Conservation (phyloP, 495 filamentous ascomycete genomes). For the Aspergillus olivimuriae region DNA sequence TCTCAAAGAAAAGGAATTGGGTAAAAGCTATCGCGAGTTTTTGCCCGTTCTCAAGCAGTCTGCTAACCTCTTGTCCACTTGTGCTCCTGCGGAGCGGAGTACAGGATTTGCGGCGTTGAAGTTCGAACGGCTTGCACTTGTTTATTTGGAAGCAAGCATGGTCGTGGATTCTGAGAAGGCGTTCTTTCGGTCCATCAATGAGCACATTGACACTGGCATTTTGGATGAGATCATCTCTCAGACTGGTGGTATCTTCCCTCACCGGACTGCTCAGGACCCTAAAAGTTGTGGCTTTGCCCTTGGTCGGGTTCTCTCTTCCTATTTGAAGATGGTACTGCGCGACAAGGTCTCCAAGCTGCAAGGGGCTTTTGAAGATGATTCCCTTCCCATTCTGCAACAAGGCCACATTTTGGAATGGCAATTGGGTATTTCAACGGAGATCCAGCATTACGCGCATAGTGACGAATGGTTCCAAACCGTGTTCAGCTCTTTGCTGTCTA, state of each 20-base stretch:
- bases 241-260: constrained; percentile 20
- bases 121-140: constrained; percentile 45
- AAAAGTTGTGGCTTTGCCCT: constrained; percentile 39
- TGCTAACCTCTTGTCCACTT: constrained; percentile 35
- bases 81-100: constrained; percentile 33
- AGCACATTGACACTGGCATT: constrained; percentile 39
- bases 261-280: constrained; percentile 23
- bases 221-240: constrained; percentile 28
- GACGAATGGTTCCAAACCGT: constrained; percentile 28
- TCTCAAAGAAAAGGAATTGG: constrained; percentile 40
- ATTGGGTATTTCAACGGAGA: constrained; percentile 33
- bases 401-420: constrained; percentile 54
- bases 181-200: constrained; percentile 39
- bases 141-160: constrained; percentile 34
- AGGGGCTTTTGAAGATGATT: constrained; percentile 38
- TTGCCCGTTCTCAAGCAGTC: constrained; percentile 43
- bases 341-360: constrained; percentile 18
- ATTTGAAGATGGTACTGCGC: constrained; percentile 38
- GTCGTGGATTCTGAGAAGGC: constrained; percentile 29
- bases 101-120: constrained; percentile 47
- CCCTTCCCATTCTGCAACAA: constrained; percentile 27
- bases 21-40: constrained; percentile 29
- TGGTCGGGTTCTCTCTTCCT: constrained; percentile 39
- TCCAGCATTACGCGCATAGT: constrained; percentile 19
- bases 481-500: constrained; percentile 24